phyloP scores from a whole-genome alignment of 2,329 filamentous ascomycete genomes.

The Diplodia intermedia region DNA sequence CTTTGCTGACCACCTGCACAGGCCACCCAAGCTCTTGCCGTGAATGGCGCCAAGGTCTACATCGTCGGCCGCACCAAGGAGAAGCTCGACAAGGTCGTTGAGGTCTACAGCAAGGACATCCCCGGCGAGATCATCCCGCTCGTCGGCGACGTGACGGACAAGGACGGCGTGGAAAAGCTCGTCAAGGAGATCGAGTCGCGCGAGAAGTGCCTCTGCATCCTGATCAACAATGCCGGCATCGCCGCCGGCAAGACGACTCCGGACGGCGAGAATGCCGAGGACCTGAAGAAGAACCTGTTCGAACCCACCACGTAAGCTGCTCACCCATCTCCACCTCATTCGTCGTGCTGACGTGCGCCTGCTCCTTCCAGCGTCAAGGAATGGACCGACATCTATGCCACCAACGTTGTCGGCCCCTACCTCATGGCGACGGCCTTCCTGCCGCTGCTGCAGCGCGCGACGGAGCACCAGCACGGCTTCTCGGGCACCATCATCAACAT shows the following conservation, averaged over 20 bases:
- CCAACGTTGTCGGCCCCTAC: slow-evolving; percentile 57
- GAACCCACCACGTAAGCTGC: slow-evolving; percentile 46
- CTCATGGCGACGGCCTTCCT: slow-evolving; percentile 57
- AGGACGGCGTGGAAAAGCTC: slow-evolving; percentile 52
- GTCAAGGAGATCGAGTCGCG: slow-evolving; percentile 53
- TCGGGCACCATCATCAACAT: slow-evolving; percentile 57
- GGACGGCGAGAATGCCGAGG: slow-evolving; percentile 52
- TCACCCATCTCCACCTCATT: not conserved
- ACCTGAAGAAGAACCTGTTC: slow-evolving; percentile 54
- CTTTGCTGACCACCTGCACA: not conserved
- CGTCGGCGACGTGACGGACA: slow-evolving; percentile 53
- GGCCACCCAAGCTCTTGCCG: slow-evolving; percentile 54
- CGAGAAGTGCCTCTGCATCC: slow-evolving; percentile 55
- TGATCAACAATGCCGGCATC: slow-evolving; percentile 59
- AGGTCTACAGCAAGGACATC: slow-evolving; percentile 53
- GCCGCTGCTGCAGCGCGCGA: slow-evolving; percentile 54
- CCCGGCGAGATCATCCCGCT: slow-evolving; percentile 56
- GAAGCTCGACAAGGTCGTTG: slow-evolving; percentile 56
- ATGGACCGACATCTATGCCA: slow-evolving; percentile 55
- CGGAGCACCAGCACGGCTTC: slow-evolving; percentile 51
- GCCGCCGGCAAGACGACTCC: slow-evolving; percentile 47
- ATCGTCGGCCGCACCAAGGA: slow-evolving; percentile 57
- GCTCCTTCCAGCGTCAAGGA: slow-evolving; percentile 47
- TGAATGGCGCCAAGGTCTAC: slow-evolving; percentile 58
- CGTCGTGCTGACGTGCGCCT: slow-evolving; percentile 9